Evolutionary conservation across 2,329 filamentous ascomycete genomes (phyloP), one percentile per base, ranked within the genome.

Genomic region (Beauveria scarabaeidicola): DNA sequence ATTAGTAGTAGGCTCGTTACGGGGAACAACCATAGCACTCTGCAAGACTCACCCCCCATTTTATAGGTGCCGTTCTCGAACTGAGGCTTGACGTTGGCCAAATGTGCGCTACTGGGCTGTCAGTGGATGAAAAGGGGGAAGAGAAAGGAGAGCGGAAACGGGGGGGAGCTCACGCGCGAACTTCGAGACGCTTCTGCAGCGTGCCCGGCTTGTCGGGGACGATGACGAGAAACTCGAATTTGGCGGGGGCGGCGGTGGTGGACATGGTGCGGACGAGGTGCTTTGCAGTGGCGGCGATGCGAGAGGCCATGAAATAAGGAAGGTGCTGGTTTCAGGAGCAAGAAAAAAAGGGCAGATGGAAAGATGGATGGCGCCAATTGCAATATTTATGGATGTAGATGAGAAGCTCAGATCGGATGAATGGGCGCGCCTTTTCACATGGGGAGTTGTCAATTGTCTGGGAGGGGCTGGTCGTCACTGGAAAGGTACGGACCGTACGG

Each of bases 211-310:
- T 82, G 71, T 90, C 87, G 13, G 85, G 87, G 41, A 89, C 69
- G 61, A 90, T 77, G 66, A 87, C 85, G 41, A 91, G 80, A 77
- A 85, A 91, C 71, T 89, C 85, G 62, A 75, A 80, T 68, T 80
- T 81, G 52, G 69, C 66, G 38, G 56, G 47, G 51, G 69, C 62
- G 29, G 63, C 57, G 15, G 66, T 55, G 23, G 67, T 64, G n/a
- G 69, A 65, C 70, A 71, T 71, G 56, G 62, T 68, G 65, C 66
- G 66, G 48, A 58, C 27, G 38, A 58, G 48, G 38, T 58, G 48
- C 48, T 58, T 58, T 21, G 56, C 48, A 27, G 48, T 58, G 27
- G 47, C 29, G 47, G 56, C 48, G 56, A 58, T n/a, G 40, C 56
- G 56, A 27, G 38, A 50, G 56, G 56, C 56, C 56, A 58, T 58